Evolutionary conservation across 345 rosid species (phyloP).

Genomic region (Populus euphratica): DNA sequence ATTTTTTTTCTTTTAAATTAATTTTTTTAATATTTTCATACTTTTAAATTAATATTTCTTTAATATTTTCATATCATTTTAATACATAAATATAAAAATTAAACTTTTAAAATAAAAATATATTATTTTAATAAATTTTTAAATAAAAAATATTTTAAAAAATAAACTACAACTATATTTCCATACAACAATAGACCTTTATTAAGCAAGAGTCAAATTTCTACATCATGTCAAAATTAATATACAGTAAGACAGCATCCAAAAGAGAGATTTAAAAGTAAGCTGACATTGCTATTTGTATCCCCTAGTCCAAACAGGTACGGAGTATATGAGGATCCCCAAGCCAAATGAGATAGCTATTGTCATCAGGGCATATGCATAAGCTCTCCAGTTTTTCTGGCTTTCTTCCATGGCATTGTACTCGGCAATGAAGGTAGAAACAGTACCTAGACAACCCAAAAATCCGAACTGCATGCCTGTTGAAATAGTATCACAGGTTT

Average conservation of each 20-base stretch:
- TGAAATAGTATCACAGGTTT: constrained; percentile 45
- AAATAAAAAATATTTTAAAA: too few species aligned
- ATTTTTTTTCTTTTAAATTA: too few species aligned
- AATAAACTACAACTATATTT: too few species aligned
- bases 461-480: constrained; percentile 70
- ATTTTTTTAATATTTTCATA: too few species aligned
- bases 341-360: constrained; percentile 39
- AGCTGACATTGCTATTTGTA: background rate
- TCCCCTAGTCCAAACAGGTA: constrained; percentile 56
- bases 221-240: background rate
- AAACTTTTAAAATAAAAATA: too few species aligned
- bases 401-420: constrained; percentile 83
- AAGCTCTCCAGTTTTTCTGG: constrained; percentile 66
- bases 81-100: too few species aligned
- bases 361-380: constrained; percentile 53
- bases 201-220: background rate
- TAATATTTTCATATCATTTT: too few species aligned
- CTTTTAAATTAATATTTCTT: too few species aligned
- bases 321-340: constrained; percentile 52
- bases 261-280: background rate
- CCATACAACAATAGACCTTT: fast-evolving
- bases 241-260: background rate
- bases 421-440: constrained; percentile 86
- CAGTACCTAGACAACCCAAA: constrained; percentile 81
- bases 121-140: too few species aligned